phyloP scores from a whole-genome alignment of 1,284 basidiomycete species.

The Ustilago cynodontis region DNA sequence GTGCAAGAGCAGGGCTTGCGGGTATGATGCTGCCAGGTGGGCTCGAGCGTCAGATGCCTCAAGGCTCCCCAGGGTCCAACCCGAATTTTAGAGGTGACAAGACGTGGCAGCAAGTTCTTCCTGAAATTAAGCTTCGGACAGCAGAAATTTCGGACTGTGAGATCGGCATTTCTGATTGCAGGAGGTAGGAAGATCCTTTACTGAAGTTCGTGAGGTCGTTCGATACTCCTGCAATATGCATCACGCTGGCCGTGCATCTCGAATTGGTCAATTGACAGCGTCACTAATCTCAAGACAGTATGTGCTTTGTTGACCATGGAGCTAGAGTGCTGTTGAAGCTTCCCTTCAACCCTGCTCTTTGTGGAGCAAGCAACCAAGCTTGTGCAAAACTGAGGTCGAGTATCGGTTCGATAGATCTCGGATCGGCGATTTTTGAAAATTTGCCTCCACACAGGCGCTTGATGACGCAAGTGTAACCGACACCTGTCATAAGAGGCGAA shows the following conservation, averaged over 20 bases:
- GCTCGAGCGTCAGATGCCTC: conserved; percentile 5
- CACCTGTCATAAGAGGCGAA: conserved; percentile 9
- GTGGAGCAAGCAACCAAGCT: no score
- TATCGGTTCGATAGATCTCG: background rate
- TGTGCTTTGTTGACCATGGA: no score
- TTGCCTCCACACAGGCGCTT: conserved; percentile 31
- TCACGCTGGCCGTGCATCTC: no score
- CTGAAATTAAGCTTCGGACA: background rate
- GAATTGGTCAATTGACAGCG: no score
- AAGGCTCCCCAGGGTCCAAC: conserved; percentile 17
- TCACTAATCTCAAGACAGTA: no score
- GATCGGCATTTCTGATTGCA: background rate
- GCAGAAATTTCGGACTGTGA: conserved; percentile 7
- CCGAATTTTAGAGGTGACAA: background rate
- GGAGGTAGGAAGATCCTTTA: background rate
- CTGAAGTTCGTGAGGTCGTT: no score
- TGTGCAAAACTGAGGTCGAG: background rate
- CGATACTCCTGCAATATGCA: no score
- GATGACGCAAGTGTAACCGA: conserved; percentile 38
- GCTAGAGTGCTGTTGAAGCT: no score
- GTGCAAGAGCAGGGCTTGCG: background rate
- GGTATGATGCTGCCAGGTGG: background rate
- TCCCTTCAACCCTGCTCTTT: no score
- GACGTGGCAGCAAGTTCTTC: conserved; percentile 21
- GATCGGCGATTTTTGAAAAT: background rate